Base-by-base conservation (phyloP, 1,139 yeast species). In the Yamadazyma membranifaciens region DNA sequence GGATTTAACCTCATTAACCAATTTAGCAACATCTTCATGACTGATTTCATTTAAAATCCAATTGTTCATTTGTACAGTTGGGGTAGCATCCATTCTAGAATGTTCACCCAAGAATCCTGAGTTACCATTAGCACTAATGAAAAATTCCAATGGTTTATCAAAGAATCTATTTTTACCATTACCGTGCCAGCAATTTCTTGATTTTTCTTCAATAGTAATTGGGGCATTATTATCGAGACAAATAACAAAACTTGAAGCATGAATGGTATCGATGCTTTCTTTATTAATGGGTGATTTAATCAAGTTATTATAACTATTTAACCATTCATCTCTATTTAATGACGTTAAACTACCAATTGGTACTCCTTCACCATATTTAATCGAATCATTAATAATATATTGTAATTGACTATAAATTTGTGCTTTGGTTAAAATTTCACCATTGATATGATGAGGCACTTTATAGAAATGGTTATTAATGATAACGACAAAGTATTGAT, bases 51-150 rank as follows among this genome's bases (percentile, higher is more conserved):
- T 74, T 51, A 81, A 73, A 38, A 91, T 75, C 57, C 75, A 82
- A 65, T 88, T 91, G 65, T 91, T 91, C 67, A 92, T 69, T 55
- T 91, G 83, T 55, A 87, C 82, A 30, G 96, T 92, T 56, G 97
- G 96, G 15, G 97, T 88, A 48, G 98, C 98, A 64, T 92, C 98
- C 98, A 92, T 92, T 74, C 80, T 86, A 27, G 97, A 88, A 69
- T 92, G 98, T 68, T 92, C 98, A 47, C 96, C 98, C 59, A 89
- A 69, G 71, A 89, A 91, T 1, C 97, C 98, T 15, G 96, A 87
- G 51, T 81, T 75, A 47, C 95, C 96, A 62, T 88, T 89, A 49
- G 81, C 83, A 48, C 86, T 71, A 42, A 92, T 80, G 50, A 89
- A 78, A 60, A 87, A 84, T 69, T 92, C 95, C 50, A 87, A 69